Evolutionary conservation across 257 asterid genomes (phyloP).

Genomic region (Penstemon newberryi): DNA sequence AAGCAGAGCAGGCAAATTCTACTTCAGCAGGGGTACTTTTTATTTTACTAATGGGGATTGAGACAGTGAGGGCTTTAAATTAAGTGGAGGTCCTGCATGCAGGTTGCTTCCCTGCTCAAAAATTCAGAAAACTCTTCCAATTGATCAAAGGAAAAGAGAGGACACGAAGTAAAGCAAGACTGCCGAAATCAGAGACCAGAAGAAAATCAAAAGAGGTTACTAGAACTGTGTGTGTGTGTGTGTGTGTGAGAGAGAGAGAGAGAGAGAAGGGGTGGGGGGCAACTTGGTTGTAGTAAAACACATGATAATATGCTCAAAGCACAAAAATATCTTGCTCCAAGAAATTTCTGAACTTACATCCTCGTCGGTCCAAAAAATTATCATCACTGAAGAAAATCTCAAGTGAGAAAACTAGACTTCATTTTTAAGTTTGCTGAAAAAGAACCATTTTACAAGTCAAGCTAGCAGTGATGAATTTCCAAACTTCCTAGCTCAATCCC

Average conservation of each 20-base stretch:
- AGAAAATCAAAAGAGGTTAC: too few species aligned
- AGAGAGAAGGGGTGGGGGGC: too few species aligned
- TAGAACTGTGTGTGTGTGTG: too few species aligned
- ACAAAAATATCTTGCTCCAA: neutral
- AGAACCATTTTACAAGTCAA: neutral
- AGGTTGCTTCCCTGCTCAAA: too few species aligned
- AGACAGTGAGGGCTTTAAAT: too few species aligned
- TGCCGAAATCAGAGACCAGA: neutral
- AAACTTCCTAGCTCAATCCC: conserved; percentile 3
- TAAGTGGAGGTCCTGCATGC: too few species aligned
- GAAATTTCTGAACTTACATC: neutral
- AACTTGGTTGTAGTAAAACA: neutral
- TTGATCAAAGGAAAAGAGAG: neutral
- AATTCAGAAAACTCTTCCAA: neutral
- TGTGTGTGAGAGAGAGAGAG: too few species aligned
- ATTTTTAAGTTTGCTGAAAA: neutral
- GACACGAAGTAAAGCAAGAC: neutral
- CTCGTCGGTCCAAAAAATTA: neutral
- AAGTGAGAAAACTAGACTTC: neutral
- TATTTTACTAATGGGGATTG: too few species aligned
- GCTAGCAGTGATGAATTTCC: neutral
- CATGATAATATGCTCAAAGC: neutral
- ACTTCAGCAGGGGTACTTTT: neutral
- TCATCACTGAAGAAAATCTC: neutral
- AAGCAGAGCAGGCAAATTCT: conserved; percentile 12